phyloP scores from a whole-genome alignment of 495 filamentous ascomycete species.

The Penicillium lividum region DNA sequence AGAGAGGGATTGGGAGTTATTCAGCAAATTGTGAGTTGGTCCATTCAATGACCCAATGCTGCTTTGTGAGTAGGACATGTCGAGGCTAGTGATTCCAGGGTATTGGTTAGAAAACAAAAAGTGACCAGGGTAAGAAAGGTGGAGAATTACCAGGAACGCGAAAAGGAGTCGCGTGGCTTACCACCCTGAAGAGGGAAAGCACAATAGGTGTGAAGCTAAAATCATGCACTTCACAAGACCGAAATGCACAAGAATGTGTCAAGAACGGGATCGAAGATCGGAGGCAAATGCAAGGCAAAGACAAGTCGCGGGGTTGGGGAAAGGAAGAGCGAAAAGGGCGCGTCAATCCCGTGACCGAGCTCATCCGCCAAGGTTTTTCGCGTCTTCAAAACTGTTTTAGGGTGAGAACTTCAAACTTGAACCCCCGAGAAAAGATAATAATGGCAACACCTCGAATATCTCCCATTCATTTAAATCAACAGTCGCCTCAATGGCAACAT shows the following conservation, averaged over 20 bases:
- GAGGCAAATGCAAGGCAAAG: conserved; percentile 26
- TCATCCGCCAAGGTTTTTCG: conserved; percentile 29
- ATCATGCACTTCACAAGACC: conserved; percentile 19
- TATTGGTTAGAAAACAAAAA: conserved; percentile 6
- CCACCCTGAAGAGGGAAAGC: conserved; percentile 30
- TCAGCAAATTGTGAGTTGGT: conserved; percentile 46
- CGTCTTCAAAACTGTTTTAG: conserved; percentile 27
- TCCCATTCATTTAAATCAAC: neutral
- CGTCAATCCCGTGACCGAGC: conserved; percentile 34
- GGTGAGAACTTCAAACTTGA: conserved; percentile 10
- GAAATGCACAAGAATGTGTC: conserved; percentile 21
- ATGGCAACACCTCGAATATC: conserved; percentile 15
- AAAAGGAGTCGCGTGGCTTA: conserved; percentile 41
- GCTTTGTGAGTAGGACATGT: conserved; percentile 49
- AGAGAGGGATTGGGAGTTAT: conserved; percentile 51
- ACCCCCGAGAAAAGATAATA: conserved; percentile 20
- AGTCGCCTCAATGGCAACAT: conserved; percentile 50
- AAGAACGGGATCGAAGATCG: conserved; percentile 19
- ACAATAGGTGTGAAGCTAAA: conserved; percentile 18
- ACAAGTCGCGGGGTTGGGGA: conserved; percentile 26
- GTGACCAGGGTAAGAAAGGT: conserved; percentile 24
- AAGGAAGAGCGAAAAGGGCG: conserved; percentile 31
- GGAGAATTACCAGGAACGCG: conserved; percentile 31
- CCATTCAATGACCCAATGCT: conserved; percentile 45
- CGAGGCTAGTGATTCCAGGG: neutral